These are phyloP conservation scores for Gleditsia sinensis DNA, from an alignment of 306 rosid genomes.

Conservation along the genomic window DNA sequence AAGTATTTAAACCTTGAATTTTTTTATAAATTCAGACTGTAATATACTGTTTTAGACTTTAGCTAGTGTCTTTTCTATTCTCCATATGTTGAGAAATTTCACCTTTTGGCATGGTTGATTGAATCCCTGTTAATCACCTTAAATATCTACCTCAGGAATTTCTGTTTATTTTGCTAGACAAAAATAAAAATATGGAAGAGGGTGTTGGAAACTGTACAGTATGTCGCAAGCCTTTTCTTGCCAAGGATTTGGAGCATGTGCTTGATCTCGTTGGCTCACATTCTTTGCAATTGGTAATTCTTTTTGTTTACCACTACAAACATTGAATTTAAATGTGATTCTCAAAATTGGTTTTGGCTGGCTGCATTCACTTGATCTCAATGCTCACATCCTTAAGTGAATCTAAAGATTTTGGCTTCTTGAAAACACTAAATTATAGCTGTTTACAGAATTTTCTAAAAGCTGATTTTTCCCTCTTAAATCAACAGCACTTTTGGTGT, in stretches of 20 bases:
- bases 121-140: constrained; percentile 6
- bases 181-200: constrained; percentile 36
- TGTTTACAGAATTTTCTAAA: too few species aligned
- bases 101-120: background rate
- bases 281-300: constrained; percentile 51
- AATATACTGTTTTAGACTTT: constrained; percentile 3
- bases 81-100: background rate
- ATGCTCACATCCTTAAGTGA: too few species aligned
- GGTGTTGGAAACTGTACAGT: constrained; percentile 77
- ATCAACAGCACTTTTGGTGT: too few species aligned
- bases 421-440: too few species aligned
- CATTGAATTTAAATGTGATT: constrained; percentile 1
- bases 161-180: constrained; percentile 39
- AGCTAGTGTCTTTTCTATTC: constrained; percentile 9
- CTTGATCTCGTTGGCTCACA: constrained; percentile 63
- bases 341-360: constrained; percentile 20
- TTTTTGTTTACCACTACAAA: constrained; percentile 26
- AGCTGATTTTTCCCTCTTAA: too few species aligned
- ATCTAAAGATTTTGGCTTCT: too few species aligned
- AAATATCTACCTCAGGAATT: constrained; percentile 16
- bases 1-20: too few species aligned
- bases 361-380: too few species aligned
- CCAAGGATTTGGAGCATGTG: constrained; percentile 75
- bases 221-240: constrained; percentile 72
- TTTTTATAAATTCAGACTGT: constrained; percentile 11